Evolutionary conservation across 2,329 filamentous ascomycete genomes (phyloP).

Genomic region (Aspergillus latus): DNA sequence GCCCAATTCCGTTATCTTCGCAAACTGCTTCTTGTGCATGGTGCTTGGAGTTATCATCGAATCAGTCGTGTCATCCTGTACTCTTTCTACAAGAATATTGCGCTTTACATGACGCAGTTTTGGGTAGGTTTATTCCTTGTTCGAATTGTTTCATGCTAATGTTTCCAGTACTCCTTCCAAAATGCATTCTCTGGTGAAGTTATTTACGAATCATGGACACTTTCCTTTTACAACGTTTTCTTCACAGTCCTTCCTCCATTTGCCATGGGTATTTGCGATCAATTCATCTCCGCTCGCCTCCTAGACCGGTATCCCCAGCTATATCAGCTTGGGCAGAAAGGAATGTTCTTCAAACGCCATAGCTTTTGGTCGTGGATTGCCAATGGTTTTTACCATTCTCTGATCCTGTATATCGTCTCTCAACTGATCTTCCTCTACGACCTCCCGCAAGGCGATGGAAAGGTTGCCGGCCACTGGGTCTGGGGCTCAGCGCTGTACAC

Average conservation of each 20-base stretch:
- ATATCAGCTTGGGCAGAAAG: constrained; percentile 89
- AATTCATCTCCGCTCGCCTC: constrained; percentile 91
- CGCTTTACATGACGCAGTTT: constrained; percentile 98
- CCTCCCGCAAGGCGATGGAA: constrained; percentile 74
- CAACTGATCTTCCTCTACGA: constrained; percentile 81
- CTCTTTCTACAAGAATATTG: constrained; percentile 99
- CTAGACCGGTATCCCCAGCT: constrained; percentile 95
- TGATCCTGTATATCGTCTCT: constrained; percentile 84
- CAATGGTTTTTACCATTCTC: constrained; percentile 93
- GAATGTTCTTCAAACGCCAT: constrained; percentile 88
- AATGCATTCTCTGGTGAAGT: constrained; percentile 97
- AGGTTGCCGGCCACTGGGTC: constrained; percentile 89
- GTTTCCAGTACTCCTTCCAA: constrained; percentile 83
- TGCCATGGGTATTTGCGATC: constrained; percentile 93
- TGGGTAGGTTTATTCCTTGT: constrained; percentile 64
- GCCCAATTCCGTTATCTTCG: constrained; percentile 93
- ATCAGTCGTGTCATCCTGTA: constrained; percentile 97
- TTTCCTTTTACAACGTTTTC: constrained; percentile 99
- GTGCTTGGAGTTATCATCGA: constrained; percentile 95
- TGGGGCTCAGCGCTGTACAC: constrained; percentile 97
- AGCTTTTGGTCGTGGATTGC: constrained; percentile 91
- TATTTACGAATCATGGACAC: constrained; percentile 98
- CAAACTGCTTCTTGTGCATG: constrained; percentile 91
- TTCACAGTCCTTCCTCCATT: constrained; percentile 94
- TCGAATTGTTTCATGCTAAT: constrained; percentile 16